These are phyloP conservation scores for Irpex sp. DNA, from an alignment of 1,284 basidiomycete species.

Conservation along the genomic window DNA sequence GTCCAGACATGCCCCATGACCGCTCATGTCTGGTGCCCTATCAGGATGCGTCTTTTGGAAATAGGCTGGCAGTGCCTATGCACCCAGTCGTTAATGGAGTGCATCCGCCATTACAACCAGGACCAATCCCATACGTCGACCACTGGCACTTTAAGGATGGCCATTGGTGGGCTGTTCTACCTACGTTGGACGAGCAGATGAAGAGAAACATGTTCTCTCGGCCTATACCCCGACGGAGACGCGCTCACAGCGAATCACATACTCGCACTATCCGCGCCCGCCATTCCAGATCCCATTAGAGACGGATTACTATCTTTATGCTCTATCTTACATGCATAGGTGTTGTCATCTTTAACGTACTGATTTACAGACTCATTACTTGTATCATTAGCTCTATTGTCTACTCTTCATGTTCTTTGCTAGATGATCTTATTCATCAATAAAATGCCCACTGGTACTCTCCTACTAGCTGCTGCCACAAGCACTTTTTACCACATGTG, in stretches of 20 bases:
- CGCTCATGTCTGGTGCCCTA: constrained; percentile 44
- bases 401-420: too few species aligned
- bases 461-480: too few species aligned
- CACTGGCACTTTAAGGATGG: constrained; percentile 49
- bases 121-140: constrained; percentile 28
- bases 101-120: constrained; percentile 39
- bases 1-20: constrained; percentile 34
- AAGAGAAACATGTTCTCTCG: constrained; percentile 39
- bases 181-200: constrained; percentile 44
- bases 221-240: constrained; percentile 22
- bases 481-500: too few species aligned
- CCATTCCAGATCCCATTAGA: background rate
- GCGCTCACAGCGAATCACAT: constrained; percentile 12
- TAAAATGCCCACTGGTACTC: too few species aligned
- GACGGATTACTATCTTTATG: background rate
- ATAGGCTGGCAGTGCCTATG: constrained; percentile 46
- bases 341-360: background rate
- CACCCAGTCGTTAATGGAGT: constrained; percentile 45
- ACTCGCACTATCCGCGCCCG: constrained; percentile 5
- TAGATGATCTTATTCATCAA: too few species aligned
- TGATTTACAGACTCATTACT: background rate
- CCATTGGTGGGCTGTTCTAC: constrained; percentile 50
- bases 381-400: background rate
- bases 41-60: constrained; percentile 51
- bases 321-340: background rate